These are phyloP conservation scores for Colletotrichum limetticola DNA, from an alignment of 2,329 filamentous ascomycete genomes.

Conservation along the genomic window DNA sequence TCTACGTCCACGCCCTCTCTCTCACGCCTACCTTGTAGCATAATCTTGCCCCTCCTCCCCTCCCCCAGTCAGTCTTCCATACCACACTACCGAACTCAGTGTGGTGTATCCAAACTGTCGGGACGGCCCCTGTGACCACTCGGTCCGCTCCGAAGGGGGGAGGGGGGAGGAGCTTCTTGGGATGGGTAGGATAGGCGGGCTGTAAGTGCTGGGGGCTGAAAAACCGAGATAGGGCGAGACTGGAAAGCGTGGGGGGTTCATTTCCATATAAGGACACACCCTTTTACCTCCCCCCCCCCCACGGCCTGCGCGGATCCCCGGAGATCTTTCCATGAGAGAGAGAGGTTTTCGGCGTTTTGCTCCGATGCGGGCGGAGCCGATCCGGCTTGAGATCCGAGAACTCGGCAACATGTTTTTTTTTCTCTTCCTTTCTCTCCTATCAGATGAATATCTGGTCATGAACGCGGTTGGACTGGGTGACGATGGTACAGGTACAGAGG, in stretches of 20 bases:
- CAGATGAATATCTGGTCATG: background rate
- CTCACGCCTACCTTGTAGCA: background rate
- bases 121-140: background rate
- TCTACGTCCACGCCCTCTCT: background rate
- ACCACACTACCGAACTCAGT: background rate
- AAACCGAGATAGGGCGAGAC: background rate
- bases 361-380: background rate
- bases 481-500: too few species aligned
- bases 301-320: background rate
- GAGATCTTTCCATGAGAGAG: background rate
- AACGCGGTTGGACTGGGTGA: too few species aligned
- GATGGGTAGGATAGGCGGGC: background rate
- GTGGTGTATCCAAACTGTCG: background rate
- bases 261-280: background rate
- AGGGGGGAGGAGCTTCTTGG: background rate
- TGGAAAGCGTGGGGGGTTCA: conserved; percentile 1
- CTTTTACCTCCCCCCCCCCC: background rate
- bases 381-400: background rate
- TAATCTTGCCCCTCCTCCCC: background rate
- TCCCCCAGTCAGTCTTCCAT: background rate
- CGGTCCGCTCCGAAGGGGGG: conserved; percentile 20
- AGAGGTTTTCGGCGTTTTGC: background rate
- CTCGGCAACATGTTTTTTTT: background rate
- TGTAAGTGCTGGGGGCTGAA: background rate
- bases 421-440: too few species aligned